Evolutionary conservation across 2,329 filamentous ascomycete genomes (phyloP).

Genomic region (Chrysoporthe cubensis): DNA sequence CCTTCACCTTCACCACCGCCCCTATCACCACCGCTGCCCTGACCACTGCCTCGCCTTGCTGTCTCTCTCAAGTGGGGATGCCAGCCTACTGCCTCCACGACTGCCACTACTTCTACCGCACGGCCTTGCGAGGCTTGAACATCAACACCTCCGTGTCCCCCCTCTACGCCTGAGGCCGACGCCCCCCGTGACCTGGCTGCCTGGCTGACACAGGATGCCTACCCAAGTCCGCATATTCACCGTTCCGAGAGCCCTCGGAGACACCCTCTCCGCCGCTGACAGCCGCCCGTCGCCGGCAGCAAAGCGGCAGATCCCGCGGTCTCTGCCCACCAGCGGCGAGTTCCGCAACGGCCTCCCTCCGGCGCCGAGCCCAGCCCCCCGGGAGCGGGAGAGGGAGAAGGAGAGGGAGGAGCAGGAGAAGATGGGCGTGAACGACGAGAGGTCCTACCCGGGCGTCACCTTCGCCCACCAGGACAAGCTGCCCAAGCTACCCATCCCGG

Average conservation of each 20-base stretch:
- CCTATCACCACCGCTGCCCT: not conserved
- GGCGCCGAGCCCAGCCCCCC: conserved; percentile 35
- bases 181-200: conserved; percentile 28
- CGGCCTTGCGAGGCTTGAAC: conserved; percentile 82
- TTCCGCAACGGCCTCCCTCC: conserved; percentile 38
- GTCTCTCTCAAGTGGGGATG: conserved; percentile 58
- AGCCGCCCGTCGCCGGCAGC: conserved; percentile 36
- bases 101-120: conserved; percentile 93
- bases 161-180: conserved; percentile 64
- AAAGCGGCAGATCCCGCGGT: conserved; percentile 41
- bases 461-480: conserved; percentile 88
- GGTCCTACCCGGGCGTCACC: conserved; percentile 74
- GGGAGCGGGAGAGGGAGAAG: conserved; percentile 40
- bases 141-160: conserved; percentile 79
- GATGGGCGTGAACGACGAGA: conserved; percentile 57
- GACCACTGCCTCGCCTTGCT: not conserved
- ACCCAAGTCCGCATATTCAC: conserved; percentile 70
- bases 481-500: conserved; percentile 90
- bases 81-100: conserved; percentile 81
- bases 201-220: conserved; percentile 59
- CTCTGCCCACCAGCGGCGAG: conserved; percentile 41
- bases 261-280: conserved; percentile 61
- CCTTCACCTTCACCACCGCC: not conserved
- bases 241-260: conserved; percentile 72
- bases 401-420: conserved; percentile 40